Base-by-base conservation (phyloP, 805 yeast species). In the Maudiozyma saulgeensis region DNA sequence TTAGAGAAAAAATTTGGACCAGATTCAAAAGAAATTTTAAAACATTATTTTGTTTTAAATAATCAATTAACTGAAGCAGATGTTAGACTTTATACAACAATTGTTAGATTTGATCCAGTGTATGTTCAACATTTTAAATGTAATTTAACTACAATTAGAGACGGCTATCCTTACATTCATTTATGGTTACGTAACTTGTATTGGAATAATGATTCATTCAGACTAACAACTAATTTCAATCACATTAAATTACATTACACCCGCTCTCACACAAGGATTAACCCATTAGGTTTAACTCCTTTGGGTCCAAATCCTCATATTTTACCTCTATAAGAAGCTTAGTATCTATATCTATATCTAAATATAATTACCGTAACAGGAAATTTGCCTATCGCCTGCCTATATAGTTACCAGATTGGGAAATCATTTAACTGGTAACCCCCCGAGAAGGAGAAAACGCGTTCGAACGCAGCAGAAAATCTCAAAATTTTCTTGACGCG, bases 111-210 rank as follows among this genome's bases (percentile, higher is more conserved):
- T 61, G 98, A 91, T 66, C 85, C 95, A 1, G 95, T 89, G 21
- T 91, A 91, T 63, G 91, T 84, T 48, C 96, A 90, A 68, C 97
- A 91, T 67, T 93, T 91, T 79, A 93, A 91, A 70, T 87, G 96
- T 67, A 91, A 91, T 67, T 67, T 88, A 53, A 82, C 82, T 44
- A 84, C 82, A 73, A 85, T 91, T 59, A 79, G 96, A 62, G 66
- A 60, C 41, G 86, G 87, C 54, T 91, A 80, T 65, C 97, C 97
- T 21, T 69, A 74, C 57, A 67, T 90, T 48, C 84, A 88, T 68
- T 71, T 79, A 52, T 91, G 96, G 95, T 67, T 90, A 58, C 74
- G 84, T 57, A 79, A 84, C 56, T 74, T 93, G 58, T 93, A 90
- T 70, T 89, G 96, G 96, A 66, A 73, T 49, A 61, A 76, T 50